Conservation (phyloP, 108 stramenopile species). For the Parmales sp. region DNA sequence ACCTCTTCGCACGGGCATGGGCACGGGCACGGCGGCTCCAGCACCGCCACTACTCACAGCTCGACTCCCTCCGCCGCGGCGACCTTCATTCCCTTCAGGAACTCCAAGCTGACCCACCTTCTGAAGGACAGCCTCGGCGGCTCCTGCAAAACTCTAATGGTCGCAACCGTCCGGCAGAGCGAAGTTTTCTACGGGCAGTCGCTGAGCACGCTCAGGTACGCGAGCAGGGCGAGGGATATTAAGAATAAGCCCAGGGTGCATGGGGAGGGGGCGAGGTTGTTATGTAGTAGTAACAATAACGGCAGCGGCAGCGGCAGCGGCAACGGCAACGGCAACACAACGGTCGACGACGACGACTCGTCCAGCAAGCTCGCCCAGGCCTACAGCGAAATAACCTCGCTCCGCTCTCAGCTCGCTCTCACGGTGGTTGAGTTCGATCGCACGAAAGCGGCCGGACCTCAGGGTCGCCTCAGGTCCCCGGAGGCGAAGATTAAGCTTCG, state of each 20-base stretch:
- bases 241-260: not conserved
- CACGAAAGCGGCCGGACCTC: not conserved
- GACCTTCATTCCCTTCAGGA: slow-evolving; percentile 35
- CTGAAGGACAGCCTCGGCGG: slow-evolving; percentile 31
- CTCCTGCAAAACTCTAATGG: slow-evolving; percentile 27
- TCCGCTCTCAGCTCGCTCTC: not conserved
- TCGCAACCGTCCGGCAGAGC: slow-evolving; percentile 28
- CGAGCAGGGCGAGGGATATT: slow-evolving; percentile 1
- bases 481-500: not conserved
- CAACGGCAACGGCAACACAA: not conserved
- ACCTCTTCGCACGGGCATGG: too few species aligned
- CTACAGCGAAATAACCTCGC: not conserved
- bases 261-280: not conserved
- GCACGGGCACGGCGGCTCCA: too few species aligned
- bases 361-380: slow-evolving; percentile 9
- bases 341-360: not conserved
- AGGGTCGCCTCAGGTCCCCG: not conserved
- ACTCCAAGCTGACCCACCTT: slow-evolving; percentile 43
- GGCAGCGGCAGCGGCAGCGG: not conserved
- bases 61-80: not conserved
- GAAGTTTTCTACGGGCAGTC: slow-evolving; percentile 15
- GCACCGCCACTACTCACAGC: not conserved
- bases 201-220: slow-evolving; percentile 9
- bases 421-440: not conserved
- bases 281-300: not conserved